A percentile compares a stretch with the other conserved stretches of the same genome.
These are phyloP conservation scores for Rhamnella rubrinervis DNA, from an alignment of 331 rosid species.

Conservation along the genomic window DNA sequence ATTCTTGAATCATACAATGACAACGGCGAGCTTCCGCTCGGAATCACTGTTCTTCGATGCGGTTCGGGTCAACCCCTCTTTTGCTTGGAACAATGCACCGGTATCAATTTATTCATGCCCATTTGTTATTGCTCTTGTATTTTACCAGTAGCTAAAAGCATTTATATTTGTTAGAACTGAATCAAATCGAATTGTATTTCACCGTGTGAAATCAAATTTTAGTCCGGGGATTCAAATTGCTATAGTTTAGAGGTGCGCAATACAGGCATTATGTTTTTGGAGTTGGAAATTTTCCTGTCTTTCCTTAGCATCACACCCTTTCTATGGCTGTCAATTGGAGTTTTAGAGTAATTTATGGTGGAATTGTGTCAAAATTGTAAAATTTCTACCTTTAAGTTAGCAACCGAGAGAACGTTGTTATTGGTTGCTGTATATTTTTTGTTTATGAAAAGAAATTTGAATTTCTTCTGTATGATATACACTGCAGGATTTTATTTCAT, in stretches of 20 bases:
- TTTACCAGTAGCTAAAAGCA: background rate
- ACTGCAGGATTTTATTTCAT: slow-evolving; percentile 76
- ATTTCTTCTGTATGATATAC: background rate
- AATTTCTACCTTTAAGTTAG: background rate
- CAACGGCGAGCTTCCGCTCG: slow-evolving; percentile 48
- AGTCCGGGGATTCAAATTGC: too few species aligned
- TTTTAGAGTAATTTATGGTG: too few species aligned
- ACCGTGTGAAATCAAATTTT: too few species aligned
- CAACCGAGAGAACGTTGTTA: background rate
- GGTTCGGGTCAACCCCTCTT: slow-evolving; percentile 49
- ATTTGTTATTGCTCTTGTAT: background rate
- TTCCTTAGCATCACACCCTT: too few species aligned
- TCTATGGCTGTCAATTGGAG: too few species aligned
- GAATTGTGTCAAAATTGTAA: too few species aligned
- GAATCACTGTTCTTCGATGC: slow-evolving; percentile 35
- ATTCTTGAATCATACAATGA: slow-evolving; percentile 47
- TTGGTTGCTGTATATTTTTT: background rate
- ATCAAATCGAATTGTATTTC: too few species aligned
- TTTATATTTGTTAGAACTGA: too few species aligned
- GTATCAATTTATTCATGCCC: slow-evolving; percentile 28
- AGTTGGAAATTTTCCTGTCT: too few species aligned
- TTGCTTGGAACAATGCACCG: slow-evolving; percentile 69
- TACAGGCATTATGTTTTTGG: too few species aligned
- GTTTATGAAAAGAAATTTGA: background rate
- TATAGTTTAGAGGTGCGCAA: too few species aligned